A percentile compares a stretch with the other conserved stretches of the same genome.
phyloP scores from a whole-genome alignment of 139 green algal genomes.

The Tetraselmis striata region DNA sequence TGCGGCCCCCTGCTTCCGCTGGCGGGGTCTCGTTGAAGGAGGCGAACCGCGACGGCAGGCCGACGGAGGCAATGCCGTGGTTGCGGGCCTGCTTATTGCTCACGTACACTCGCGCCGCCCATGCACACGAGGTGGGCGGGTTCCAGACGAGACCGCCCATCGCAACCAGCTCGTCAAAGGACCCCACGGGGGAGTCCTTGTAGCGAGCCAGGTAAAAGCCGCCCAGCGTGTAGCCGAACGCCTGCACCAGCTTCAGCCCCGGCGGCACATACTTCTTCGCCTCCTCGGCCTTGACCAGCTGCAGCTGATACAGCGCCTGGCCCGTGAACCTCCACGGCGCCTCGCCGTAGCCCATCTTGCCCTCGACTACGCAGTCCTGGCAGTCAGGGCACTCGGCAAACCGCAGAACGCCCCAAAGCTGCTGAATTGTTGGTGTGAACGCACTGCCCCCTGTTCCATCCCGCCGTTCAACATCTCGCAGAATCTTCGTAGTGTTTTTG shows the following conservation, averaged over 20 bases:
- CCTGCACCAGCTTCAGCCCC: slow-evolving; percentile 74
- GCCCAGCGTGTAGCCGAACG: slow-evolving; percentile 85
- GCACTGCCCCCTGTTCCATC: too few relatives aligned
- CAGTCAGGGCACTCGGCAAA: too few relatives aligned
- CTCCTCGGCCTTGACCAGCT: slow-evolving; percentile 70
- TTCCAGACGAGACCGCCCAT: slow-evolving; percentile 91
- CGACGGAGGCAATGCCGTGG: slow-evolving; percentile 65
- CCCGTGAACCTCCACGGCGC: neutral
- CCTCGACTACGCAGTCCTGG: too few relatives aligned
- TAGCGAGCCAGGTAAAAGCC: slow-evolving; percentile 92
- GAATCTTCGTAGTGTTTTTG: too few relatives aligned
- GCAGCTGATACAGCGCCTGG: slow-evolving; percentile 79
- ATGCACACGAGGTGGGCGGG: slow-evolving; percentile 87
- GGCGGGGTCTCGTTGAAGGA: slow-evolving; percentile 36
- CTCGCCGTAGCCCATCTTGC: neutral
- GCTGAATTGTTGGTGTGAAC: too few relatives aligned
- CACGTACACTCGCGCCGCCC: slow-evolving; percentile 75
- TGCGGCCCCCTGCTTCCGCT: neutral
- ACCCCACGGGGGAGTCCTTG: slow-evolving; percentile 75
- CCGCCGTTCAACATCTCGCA: too few relatives aligned
- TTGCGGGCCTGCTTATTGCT: slow-evolving; percentile 52
- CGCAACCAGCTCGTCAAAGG: slow-evolving; percentile 87
- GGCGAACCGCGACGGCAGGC: slow-evolving; percentile 74
- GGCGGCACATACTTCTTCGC: slow-evolving; percentile 72
- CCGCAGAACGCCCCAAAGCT: too few relatives aligned